Base-by-base conservation (phyloP, 441 rosid genomes). In the Capsella rubella region DNA sequence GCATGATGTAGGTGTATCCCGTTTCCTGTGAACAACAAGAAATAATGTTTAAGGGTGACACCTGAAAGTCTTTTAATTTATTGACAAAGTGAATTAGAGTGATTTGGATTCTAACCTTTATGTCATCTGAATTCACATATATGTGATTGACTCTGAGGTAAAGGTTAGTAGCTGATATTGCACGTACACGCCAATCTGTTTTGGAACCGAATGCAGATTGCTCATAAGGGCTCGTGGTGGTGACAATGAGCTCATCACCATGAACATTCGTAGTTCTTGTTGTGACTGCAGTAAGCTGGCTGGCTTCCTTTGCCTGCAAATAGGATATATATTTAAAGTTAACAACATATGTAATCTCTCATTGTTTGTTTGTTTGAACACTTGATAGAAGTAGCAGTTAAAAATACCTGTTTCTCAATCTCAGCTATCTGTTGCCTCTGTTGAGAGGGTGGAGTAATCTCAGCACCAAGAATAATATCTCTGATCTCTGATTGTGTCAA, bases 101-200 rank as follows among this genome's bases (percentile, higher is more conserved):
- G 29, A 18, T 18, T 18, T 35, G 46, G 29, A 34, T 37, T 58
- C 31, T 58, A 37, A 58, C 98, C 98, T 93, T 96, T 56, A 93
- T 93, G 81, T 96, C 99, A 85, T 96, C 96, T 14, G 97, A 93
- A 82, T 91, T 96, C 52, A 93, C 99, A 59, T 96, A 90, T 32
- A 96, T 91, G 72, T 93, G 98, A 78, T 91, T 90, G 40, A 93
- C 97, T 34, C 99, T 93, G 45, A 96, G 97, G 81, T 91, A 85
- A 53, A 96, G 98, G 81, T 91, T 96, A 37, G 99, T 96, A 1
- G 99, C 99, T 71, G 97, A 96, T 63, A 93, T 96, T 34, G 98
- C 99, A 81, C 97, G 87, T 21, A 96, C 98, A 83, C 97, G 99
- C 99, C 99, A 96, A 72, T 96, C 99, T 5, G 97, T 93, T 79